A percentile compares a stretch with the other conserved stretches of the same genome.
phyloP scores from a whole-genome alignment of 805 yeast genomes.

The Cyberlindnera mississippiensis region DNA sequence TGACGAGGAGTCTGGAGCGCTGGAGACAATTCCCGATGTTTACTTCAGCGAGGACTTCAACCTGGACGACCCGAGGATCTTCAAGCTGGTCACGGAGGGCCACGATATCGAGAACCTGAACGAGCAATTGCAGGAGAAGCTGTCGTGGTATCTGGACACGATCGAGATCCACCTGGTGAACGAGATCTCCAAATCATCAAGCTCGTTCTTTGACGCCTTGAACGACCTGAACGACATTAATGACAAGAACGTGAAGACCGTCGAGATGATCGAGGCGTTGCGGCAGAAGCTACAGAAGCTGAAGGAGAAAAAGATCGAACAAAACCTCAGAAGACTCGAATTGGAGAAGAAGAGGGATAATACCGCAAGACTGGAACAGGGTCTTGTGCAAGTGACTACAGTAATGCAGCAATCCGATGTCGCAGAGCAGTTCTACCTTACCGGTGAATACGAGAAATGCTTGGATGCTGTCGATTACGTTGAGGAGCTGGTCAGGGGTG shows the following conservation, averaged over 20 bases:
- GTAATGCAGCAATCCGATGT: constrained; percentile 43
- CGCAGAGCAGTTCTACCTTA: constrained; percentile 42
- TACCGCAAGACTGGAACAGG: constrained; percentile 58
- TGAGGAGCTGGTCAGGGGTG: constrained; percentile 58
- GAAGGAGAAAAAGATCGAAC: constrained; percentile 45
- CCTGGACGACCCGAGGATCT: constrained; percentile 83
- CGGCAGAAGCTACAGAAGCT: constrained; percentile 40
- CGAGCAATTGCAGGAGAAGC: constrained; percentile 66
- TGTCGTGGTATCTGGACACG: constrained; percentile 78
- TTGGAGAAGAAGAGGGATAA: constrained; percentile 52
- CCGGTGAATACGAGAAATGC: constrained; percentile 48
- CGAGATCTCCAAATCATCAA: constrained; percentile 82
- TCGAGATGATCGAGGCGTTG: constrained; percentile 44
- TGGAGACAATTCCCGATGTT: constrained; percentile 59
- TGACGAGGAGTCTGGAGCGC: constrained; percentile 21
- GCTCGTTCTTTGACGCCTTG: constrained; percentile 79
- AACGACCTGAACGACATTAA: constrained; percentile 70
- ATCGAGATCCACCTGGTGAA: constrained; percentile 77
- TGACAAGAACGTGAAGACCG: constrained; percentile 47
- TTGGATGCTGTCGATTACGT: constrained; percentile 54
- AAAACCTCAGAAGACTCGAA: constrained; percentile 48
- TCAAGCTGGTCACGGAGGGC: constrained; percentile 67
- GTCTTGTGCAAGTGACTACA: constrained; percentile 46
- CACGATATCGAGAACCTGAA: constrained; percentile 46
- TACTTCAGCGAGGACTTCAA: constrained; percentile 67